These are phyloP conservation scores for Nitzschia sp. DNA, from an alignment of 108 stramenopile genomes.

Conservation along the genomic window DNA sequence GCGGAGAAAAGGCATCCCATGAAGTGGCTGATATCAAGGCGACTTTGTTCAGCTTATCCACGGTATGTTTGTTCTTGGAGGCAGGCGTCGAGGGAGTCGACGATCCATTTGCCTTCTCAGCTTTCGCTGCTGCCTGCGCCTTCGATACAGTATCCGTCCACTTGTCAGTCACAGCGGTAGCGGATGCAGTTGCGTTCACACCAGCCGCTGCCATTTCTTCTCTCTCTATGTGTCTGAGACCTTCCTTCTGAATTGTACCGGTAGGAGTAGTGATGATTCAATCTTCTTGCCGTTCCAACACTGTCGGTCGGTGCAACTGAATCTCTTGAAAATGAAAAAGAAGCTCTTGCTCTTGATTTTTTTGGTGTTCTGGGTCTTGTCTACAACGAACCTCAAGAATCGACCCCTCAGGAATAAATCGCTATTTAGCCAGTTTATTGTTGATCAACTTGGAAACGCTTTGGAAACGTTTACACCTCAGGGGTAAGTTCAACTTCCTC, in stretches of 20 bases:
- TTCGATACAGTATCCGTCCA: slow-evolving; percentile 7
- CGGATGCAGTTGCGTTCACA: neutral
- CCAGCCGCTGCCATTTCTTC: neutral
- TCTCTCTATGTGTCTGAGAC: neutral
- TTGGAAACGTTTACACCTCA: too few relatives aligned
- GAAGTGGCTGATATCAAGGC: slow-evolving; percentile 14
- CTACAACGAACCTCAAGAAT: too few relatives aligned
- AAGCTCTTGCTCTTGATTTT: too few relatives aligned
- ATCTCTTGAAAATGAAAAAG: neutral
- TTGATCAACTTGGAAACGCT: too few relatives aligned
- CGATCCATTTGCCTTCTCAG: slow-evolving; percentile 1
- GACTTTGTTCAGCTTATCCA: slow-evolving; percentile 12
- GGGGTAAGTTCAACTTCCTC: too few relatives aligned
- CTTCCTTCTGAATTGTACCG: too few relatives aligned
- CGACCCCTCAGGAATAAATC: too few relatives aligned
- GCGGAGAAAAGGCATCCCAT: slow-evolving; percentile 41
- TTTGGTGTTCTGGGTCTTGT: too few relatives aligned
- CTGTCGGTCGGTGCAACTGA: too few relatives aligned
- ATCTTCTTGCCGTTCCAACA: too few relatives aligned
- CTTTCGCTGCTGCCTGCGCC: slow-evolving; percentile 9
- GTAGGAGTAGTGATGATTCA: too few relatives aligned
- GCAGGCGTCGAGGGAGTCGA: neutral
- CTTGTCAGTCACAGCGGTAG: neutral
- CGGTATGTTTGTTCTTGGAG: neutral
- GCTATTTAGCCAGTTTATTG: too few relatives aligned